Evolutionary conservation across 73 alveolate genomes (phyloP).

Genomic region (Effrenium voratum): DNA sequence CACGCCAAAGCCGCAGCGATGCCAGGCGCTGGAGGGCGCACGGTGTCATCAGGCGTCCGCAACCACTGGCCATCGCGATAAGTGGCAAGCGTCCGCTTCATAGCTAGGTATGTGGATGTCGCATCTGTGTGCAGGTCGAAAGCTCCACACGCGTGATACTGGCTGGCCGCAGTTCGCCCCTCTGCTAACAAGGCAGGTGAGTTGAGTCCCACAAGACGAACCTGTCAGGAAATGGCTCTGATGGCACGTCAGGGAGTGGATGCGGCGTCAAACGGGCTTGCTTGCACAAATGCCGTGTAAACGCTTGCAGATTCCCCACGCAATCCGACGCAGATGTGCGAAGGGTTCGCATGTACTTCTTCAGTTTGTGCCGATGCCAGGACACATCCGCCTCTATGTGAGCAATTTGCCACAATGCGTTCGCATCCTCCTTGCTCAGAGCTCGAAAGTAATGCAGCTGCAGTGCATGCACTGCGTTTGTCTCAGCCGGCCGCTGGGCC

Average conservation of each 20-base stretch:
- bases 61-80: background rate
- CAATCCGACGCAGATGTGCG: background rate
- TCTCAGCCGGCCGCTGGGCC: background rate
- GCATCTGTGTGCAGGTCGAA: background rate
- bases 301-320: background rate
- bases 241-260: conserved; percentile 3
- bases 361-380: background rate
- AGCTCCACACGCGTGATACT: background rate
- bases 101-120: background rate
- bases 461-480: background rate
- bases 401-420: too few species aligned
- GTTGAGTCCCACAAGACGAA: background rate
- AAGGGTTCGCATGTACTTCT: background rate
- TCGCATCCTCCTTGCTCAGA: background rate
- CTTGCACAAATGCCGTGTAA: background rate
- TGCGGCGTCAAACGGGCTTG: background rate
- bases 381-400: background rate
- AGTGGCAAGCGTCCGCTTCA: background rate
- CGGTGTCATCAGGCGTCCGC: background rate
- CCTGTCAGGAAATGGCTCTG: background rate
- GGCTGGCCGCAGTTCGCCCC: background rate
- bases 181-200: background rate
- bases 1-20: background rate
- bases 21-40: background rate
- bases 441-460: background rate